phyloP scores from a whole-genome alignment of 2,329 filamentous ascomycete species.

The Colletotrichum tamarilloi region DNA sequence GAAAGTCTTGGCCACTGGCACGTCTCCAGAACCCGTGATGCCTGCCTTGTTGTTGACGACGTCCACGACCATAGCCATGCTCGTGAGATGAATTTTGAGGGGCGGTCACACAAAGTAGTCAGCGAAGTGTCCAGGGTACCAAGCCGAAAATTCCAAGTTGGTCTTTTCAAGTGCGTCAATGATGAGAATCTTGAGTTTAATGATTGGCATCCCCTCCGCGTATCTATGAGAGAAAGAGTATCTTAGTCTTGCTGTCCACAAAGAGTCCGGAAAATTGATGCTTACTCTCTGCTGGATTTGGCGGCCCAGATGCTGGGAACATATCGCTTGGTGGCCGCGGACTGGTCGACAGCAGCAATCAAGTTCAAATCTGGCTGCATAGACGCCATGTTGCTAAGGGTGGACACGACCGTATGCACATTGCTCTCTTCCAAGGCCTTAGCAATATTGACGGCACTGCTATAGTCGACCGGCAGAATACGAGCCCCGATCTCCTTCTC shows the following conservation, averaged over 20 bases:
- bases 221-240: slow-evolving; percentile 40
- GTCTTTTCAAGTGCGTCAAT: slow-evolving; percentile 55
- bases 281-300: slow-evolving; percentile 27
- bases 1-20: neutral
- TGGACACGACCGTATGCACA: slow-evolving; percentile 57
- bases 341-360: slow-evolving; percentile 53
- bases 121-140: slow-evolving; percentile 36
- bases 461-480: slow-evolving; percentile 43
- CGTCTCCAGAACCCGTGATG: slow-evolving; percentile 15
- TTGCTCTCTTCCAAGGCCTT: slow-evolving; percentile 46
- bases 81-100: too few relatives aligned
- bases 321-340: slow-evolving; percentile 49
- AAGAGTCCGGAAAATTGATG: slow-evolving; percentile 47
- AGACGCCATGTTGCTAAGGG: slow-evolving; percentile 45
- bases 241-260: slow-evolving; percentile 48
- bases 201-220: slow-evolving; percentile 36
- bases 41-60: slow-evolving; percentile 6
- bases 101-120: too few relatives aligned
- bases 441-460: slow-evolving; percentile 35
- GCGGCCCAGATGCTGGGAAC: slow-evolving; percentile 55
- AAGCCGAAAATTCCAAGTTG: slow-evolving; percentile 44
- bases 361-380: slow-evolving; percentile 51
- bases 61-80: slow-evolving; percentile 32
- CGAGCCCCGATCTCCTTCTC: slow-evolving; percentile 37
- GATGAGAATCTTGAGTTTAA: slow-evolving; percentile 48